Base-by-base conservation (phyloP, 2,329 filamentous ascomycete species). In the Triangularia verruculosa region DNA sequence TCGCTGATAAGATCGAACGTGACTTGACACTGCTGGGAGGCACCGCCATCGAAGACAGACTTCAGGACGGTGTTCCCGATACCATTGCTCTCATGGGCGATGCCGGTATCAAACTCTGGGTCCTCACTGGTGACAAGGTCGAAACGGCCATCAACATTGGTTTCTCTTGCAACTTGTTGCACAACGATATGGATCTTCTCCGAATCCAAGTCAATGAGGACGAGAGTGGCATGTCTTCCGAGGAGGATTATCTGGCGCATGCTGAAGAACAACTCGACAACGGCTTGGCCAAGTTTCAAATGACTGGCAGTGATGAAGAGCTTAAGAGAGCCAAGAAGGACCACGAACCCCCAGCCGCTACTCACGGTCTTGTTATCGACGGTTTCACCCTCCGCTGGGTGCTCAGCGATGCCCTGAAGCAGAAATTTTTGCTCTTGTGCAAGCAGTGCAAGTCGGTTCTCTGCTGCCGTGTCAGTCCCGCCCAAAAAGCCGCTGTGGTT, bases 111-210 rank as follows among this genome's bases (percentile, higher is more conserved):
- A 99, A 99, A 78, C 86, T 99, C 7, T 99, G 95, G 95, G 95
- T 99, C 61, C 80, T 99, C 68, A 99, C 95, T 15, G 95, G 96
- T 67, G 95, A 99, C 82, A 99, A 98, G 78, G 94, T 98, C 30
- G 95, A 99, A 78, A 99, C 95, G 24, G 95, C 96, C 63, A 99
- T 99, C 86, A 99, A 99, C 79, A 99, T 99, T 74, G 95, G 95
- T 2, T 99, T 98, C 78, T 99, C 96, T 11, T 99, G 96, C 81
- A 99, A 99, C 71, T 83, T 99, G 30, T 85, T 99, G 61, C 93
- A 94, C 78, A 99, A 97, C 76, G 92, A 97, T 70, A 97, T 99
- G 95, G 95, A 99, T 70, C 81, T 99, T 66, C 91, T 99, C 68
- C 87, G 96, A 57, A 83, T 99, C 70, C 96, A 96, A 74, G 84